Evolutionary conservation across 495 filamentous ascomycete species (phyloP), one percentile per base, ranked within the genome.

Genomic region (Aspergillus wentii): DNA sequence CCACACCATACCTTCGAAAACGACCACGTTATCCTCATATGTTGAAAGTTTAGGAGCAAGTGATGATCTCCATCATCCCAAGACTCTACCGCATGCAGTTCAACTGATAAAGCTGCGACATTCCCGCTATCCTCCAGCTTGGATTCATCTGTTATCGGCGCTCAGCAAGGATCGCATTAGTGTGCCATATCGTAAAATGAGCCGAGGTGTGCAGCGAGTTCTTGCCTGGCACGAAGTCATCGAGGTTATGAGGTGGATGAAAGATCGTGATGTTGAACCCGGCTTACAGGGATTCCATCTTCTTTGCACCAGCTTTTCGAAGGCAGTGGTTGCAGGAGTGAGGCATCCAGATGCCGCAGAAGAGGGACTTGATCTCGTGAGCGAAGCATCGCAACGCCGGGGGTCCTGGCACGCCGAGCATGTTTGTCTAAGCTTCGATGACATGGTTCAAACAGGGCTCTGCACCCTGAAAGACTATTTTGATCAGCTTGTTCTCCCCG

Each of bases 281-380:
- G 66, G 68, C 19, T 46, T 68, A 16, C 43, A 58, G 2, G 69
- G 63, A 1, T 75, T 80, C 36, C 48, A 59, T 7, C 28, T 56
- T 13, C 45, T 80, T n/a, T 78, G 74, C 45, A 34, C 40, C 17
- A 55, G 59, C 13, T 71, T 75, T 30, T 59, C 62, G 6, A 62
- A 53, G 31, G 68, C 68, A 18, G 49, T 75, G 23, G 40, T 44
- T 18, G 54, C 57, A 18, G 66, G 52, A 1, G 36, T 59, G 4
- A 51, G 28, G 16, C 36, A 54, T 14, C 52, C 54, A 9, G 40
- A 35, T 10, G 40, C 56, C 16, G 50, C 48, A 8, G 55, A 52
- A 31, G 51, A 61, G 23, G 54, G 51, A 0, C 40, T 57, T 17
- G 32, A 17, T n/a, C 8, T 61, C 6, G 40, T 60, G 6, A 25